A percentile compares a stretch with the other conserved stretches of the same genome.
These are phyloP conservation scores for Coleophoma crateriformis DNA, from an alignment of 2,329 filamentous ascomycete species.

Conservation along the genomic window DNA sequence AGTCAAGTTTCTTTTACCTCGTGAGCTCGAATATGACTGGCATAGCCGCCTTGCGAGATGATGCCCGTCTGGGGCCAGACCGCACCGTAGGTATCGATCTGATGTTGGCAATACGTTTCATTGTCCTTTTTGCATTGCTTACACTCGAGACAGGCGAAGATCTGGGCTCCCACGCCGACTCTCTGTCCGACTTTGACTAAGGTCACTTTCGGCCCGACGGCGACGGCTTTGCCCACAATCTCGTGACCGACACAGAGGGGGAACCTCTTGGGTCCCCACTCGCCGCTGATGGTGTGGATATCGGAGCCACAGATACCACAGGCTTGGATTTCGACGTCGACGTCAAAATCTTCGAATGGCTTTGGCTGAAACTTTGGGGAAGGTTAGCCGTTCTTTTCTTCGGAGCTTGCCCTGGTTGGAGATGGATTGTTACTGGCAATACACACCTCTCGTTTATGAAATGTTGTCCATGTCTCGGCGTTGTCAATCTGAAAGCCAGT, in stretches of 20 bases:
- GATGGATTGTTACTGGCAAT: not conserved
- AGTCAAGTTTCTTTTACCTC: constrained; percentile 39
- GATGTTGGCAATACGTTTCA: constrained; percentile 44
- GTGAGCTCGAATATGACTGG: constrained; percentile 63
- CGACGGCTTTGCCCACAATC: constrained; percentile 34
- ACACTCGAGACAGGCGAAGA: constrained; percentile 43
- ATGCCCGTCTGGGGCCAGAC: constrained; percentile 49
- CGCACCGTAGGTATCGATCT: constrained; percentile 38
- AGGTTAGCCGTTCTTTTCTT: constrained; percentile 40
- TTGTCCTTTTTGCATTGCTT: constrained; percentile 34
- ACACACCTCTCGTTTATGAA: constrained; percentile 7
- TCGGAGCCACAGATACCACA: constrained; percentile 70
- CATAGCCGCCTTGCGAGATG: constrained; percentile 53
- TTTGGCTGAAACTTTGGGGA: constrained; percentile 53
- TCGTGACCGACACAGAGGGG: constrained; percentile 41
- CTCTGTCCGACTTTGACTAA: constrained; percentile 41
- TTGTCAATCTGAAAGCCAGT: constrained; percentile 47
- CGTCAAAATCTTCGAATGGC: constrained; percentile 79
- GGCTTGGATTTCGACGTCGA: constrained; percentile 79
- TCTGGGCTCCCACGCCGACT: constrained; percentile 47
- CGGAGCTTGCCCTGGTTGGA: not conserved
- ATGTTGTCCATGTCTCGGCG: constrained; percentile 8
- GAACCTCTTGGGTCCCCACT: constrained; percentile 29
- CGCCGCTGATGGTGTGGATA: constrained; percentile 61
- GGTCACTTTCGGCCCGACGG: constrained; percentile 60